Base-by-base conservation (phyloP, 1,139 yeast genomes). In the Kluyveromyces sp. region DNA sequence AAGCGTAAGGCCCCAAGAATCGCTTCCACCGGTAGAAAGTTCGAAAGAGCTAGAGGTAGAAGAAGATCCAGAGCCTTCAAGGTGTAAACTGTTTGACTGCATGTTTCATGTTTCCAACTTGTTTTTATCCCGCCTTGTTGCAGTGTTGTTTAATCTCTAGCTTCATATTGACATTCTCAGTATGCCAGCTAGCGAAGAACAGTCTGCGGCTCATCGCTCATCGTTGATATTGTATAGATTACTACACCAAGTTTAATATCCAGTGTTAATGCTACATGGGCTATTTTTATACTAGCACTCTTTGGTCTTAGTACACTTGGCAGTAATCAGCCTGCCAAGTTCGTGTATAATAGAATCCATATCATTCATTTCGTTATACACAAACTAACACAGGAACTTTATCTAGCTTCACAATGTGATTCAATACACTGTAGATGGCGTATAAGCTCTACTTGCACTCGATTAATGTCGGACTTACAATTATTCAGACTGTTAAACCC, bases 41-140 rank as follows among this genome's bases (percentile, higher is more conserved):
- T 92, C 81, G 98, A 94, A 83, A 87, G 94, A 76, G 98, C 96
- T 67, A 92, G 98, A 86, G 98, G 98, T 83, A 94, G 86, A 75
- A 83, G 99, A 80, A 83, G 79, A 74, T 89, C 97, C 61, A 87
- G 95, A 82, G 98, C 96, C 80, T 92, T 92, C 98, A 92, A 92
- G 86, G 99, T 94, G 76, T 92, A 92, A 87, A 66, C 36, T 18
- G 20, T 6, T 33, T 18, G 13, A 19, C 6, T 6, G 26, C 26
- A 22, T 22, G 6, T 22, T 22, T 22, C 26, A 6, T 22, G 6
- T 22, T 22, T 9, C 26, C 26, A 22, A 22, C 6, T 9, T 22
- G 26, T 22, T 22, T 22, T 22, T 22, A 22, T 22, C 26, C 6
- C 9, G 26, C 26, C 26, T 22, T 22, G 26, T 22, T 22, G 9